phyloP scores from a whole-genome alignment of 2,329 filamentous ascomycete genomes.

The Exophiala lecanii-corni region DNA sequence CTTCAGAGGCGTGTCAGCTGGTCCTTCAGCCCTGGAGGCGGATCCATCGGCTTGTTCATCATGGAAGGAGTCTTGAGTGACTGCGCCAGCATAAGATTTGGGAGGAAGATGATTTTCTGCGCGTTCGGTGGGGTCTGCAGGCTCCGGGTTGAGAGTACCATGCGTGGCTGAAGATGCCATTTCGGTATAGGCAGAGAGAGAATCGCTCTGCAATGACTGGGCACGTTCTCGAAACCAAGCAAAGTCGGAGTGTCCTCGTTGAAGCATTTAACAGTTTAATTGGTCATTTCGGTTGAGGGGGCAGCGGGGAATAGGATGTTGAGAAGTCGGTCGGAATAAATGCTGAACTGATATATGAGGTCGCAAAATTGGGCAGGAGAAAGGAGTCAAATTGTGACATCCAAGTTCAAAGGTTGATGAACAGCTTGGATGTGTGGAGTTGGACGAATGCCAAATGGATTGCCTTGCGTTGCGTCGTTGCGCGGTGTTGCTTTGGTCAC shows the following conservation, averaged over 20 bases:
- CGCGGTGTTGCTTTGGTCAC: too few relatives aligned
- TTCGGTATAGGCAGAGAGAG: constrained; percentile 15
- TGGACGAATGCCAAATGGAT: too few relatives aligned
- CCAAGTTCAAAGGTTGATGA: too few relatives aligned
- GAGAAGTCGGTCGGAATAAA: neutral
- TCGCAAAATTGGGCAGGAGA: too few relatives aligned
- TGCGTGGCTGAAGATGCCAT: constrained; percentile 14
- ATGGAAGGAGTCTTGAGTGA: constrained; percentile 9
- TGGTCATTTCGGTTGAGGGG: neutral
- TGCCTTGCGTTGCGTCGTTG: too few relatives aligned
- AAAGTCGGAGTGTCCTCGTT: constrained; percentile 21
- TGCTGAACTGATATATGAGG: too few relatives aligned
- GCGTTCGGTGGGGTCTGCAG: constrained; percentile 31
- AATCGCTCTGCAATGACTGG: constrained; percentile 14
- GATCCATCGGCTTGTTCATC: neutral
- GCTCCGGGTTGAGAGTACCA: constrained; percentile 27
- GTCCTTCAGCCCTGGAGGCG: neutral
- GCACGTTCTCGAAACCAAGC: constrained; percentile 22
- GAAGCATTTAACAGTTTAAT: constrained; percentile 16
- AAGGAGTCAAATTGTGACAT: too few relatives aligned
- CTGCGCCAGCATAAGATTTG: constrained; percentile 38
- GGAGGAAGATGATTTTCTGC: constrained; percentile 32
- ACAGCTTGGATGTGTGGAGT: too few relatives aligned
- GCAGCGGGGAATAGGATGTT: neutral
- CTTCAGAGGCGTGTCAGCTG: neutral